Conservation (phyloP, 2,329 filamentous ascomycete species). For the Colletotrichum aenigma region DNA sequence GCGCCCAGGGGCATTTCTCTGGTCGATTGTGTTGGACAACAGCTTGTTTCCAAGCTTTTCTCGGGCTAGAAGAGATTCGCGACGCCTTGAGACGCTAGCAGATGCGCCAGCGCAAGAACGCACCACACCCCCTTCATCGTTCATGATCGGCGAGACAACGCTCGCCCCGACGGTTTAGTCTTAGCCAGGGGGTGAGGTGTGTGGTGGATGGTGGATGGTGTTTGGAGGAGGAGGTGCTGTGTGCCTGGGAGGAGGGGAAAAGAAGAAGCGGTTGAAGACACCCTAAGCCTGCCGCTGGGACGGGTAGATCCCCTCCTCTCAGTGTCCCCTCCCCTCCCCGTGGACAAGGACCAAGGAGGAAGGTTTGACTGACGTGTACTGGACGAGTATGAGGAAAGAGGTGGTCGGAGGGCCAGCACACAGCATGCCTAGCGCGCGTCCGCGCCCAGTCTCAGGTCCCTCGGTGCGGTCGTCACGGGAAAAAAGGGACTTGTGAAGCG, state of each 20-base stretch:
- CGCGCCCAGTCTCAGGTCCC: neutral
- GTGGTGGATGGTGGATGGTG: neutral
- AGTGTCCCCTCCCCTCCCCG: neutral
- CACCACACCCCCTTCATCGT: neutral
- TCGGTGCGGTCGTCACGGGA: neutral
- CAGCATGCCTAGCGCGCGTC: neutral
- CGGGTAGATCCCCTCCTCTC: constrained; percentile 3
- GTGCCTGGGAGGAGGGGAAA: neutral
- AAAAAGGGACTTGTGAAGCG: neutral
- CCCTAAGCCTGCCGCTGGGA: neutral
- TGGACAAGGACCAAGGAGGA: neutral
- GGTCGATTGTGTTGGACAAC: neutral
- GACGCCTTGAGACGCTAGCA: constrained; percentile 8
- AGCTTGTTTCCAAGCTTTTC: neutral
- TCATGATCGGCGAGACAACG: constrained; percentile 15
- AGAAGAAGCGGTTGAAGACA: neutral
- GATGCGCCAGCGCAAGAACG: neutral
- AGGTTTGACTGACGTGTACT: neutral
- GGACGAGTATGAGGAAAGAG: neutral
- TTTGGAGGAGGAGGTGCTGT: neutral
- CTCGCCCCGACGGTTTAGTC: neutral
- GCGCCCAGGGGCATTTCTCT: neutral
- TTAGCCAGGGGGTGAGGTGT: constrained; percentile 8
- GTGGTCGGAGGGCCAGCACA: neutral
- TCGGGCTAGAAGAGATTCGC: neutral